Conservation (phyloP, 257 asterid genomes). For the Nicotiana otophora region DNA sequence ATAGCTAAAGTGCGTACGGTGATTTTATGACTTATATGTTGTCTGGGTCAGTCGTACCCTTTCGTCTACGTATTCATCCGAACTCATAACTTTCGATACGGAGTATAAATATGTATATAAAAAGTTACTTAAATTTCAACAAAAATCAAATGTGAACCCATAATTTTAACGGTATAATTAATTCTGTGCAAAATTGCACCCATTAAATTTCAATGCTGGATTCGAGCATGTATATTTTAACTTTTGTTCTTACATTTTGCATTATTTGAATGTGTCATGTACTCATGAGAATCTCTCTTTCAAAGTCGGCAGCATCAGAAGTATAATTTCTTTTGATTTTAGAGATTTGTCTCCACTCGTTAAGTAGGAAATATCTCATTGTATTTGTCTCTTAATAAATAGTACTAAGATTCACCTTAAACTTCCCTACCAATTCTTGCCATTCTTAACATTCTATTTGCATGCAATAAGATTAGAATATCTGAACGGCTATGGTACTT, state of each 20-base stretch:
- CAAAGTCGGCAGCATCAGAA: conserved; percentile 1
- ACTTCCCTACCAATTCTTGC: not conserved
- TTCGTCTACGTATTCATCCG: too few relatives aligned
- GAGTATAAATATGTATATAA: too few relatives aligned
- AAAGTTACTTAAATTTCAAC: too few relatives aligned
- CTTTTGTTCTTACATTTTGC: not conserved
- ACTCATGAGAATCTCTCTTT: conserved; percentile 1
- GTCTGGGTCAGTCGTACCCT: too few relatives aligned
- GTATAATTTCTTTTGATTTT: not conserved
- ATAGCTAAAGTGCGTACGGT: not conserved
- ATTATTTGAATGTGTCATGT: not conserved
- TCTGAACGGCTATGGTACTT: not conserved
- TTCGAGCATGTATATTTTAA: not conserved
- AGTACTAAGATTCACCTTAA: not conserved
- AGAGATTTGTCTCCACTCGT: not conserved
- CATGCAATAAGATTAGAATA: not conserved
- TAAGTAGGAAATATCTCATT: not conserved
- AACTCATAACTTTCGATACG: too few relatives aligned
- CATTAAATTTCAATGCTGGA: too few relatives aligned
- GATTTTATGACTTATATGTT: not conserved
- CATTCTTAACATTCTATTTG: not conserved
- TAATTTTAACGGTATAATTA: too few relatives aligned
- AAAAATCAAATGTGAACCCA: too few relatives aligned
- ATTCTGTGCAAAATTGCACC: too few relatives aligned
- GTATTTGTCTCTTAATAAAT: not conserved